These are phyloP conservation scores for Garcia nutans DNA, from an alignment of 345 rosid species.

Conservation along the genomic window DNA sequence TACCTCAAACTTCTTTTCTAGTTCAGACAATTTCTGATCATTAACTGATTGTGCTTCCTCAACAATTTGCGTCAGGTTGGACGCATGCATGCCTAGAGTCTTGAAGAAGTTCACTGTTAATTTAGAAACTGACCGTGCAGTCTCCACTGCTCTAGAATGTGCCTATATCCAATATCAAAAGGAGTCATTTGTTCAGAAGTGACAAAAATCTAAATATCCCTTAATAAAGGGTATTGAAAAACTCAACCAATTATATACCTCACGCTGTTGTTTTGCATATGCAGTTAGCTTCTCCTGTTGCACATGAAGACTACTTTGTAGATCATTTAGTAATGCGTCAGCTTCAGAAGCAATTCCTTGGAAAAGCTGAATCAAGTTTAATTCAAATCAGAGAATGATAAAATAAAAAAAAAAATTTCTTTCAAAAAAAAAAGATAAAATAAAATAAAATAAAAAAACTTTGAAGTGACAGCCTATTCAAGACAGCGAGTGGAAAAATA, in stretches of 20 bases:
- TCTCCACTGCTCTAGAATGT: conserved; percentile 78
- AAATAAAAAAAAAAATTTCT: too few species aligned
- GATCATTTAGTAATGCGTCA: conserved; percentile 70
- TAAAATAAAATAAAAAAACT: too few species aligned
- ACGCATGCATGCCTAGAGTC: conserved; percentile 72
- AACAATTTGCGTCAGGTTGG: conserved; percentile 64
- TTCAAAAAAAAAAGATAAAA: too few species aligned
- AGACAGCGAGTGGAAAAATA: conserved; percentile 18
- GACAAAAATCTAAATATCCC: neutral
- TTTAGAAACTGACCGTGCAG: conserved; percentile 79
- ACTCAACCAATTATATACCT: conserved; percentile 43
- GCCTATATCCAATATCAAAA: conserved; percentile 52
- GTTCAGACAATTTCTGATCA: conserved; percentile 67
- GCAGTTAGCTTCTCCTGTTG: conserved; percentile 77
- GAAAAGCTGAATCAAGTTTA: conserved; percentile 64
- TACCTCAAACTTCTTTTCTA: conserved; percentile 96
- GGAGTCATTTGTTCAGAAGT: neutral
- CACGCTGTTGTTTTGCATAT: conserved; percentile 76
- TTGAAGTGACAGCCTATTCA: neutral
- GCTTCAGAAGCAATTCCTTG: conserved; percentile 86
- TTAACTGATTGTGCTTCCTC: conserved; percentile 81
- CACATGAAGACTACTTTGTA: conserved; percentile 70
- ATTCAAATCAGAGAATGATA: neutral
- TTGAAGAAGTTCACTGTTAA: conserved; percentile 68
- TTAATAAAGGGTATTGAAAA: neutral